These are phyloP conservation scores for Ziziphus jujuba DNA, from an alignment of 306 rosid genomes.

Conservation along the genomic window DNA sequence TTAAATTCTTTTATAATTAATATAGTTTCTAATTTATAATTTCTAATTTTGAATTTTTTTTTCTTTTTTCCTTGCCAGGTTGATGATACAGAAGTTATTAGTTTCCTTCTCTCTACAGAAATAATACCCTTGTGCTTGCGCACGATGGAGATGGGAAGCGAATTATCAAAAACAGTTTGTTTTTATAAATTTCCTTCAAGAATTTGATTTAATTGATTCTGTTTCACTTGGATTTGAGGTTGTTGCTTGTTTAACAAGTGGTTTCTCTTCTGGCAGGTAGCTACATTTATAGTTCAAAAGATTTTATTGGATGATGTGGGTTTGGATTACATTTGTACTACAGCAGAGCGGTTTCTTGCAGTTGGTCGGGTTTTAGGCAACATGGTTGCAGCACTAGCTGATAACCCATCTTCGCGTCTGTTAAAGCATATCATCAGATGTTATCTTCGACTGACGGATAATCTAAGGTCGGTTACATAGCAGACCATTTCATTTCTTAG, in stretches of 20 bases:
- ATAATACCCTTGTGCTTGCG: conserved; percentile 84
- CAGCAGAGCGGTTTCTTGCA: conserved; percentile 67
- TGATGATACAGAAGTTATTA: conserved; percentile 71
- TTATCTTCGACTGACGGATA: conserved; percentile 73
- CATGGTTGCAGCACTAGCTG: conserved; percentile 61
- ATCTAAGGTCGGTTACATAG: conserved; percentile 53
- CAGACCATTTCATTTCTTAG: conserved; percentile 1
- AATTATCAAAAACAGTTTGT: conserved; percentile 81
- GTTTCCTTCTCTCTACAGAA: conserved; percentile 82
- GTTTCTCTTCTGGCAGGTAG: conserved; percentile 54
- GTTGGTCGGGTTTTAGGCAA: conserved; percentile 62
- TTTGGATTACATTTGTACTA: conserved; percentile 68
- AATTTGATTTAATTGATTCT: no score
- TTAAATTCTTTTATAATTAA: neutral
- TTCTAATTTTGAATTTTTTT: neutral
- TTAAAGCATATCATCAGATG: conserved; percentile 71
- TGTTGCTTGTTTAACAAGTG: conserved; percentile 28
- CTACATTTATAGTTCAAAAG: conserved; percentile 78
- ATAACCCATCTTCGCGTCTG: conserved; percentile 74
- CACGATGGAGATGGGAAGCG: conserved; percentile 90
- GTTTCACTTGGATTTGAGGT: conserved; percentile 15
- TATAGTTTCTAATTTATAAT: neutral
- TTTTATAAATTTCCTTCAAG: neutral
- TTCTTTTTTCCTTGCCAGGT: conserved; percentile 39
- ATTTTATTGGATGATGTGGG: conserved; percentile 79